Conservation (phyloP, 2,329 filamentous ascomycete species). For the Pseudocercospora fijiensis region DNA sequence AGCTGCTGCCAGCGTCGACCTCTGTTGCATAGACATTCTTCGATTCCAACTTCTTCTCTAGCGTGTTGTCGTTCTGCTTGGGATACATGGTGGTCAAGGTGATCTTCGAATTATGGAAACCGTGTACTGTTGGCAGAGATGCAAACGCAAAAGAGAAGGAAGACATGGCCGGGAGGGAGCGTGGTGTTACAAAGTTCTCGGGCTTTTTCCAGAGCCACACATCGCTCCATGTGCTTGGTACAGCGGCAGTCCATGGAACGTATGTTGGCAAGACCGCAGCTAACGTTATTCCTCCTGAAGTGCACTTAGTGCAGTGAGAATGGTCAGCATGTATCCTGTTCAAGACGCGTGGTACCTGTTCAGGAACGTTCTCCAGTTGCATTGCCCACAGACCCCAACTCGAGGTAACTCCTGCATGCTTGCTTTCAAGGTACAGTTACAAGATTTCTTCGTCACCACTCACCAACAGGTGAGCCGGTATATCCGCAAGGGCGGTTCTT, state of each 20-base stretch:
- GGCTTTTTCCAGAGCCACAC: not conserved
- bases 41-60: not conserved
- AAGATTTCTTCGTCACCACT: not conserved
- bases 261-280: not conserved
- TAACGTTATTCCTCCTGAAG: too few relatives aligned
- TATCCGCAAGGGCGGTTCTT: not conserved
- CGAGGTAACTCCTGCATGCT: not conserved
- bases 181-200: not conserved
- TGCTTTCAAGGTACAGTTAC: not conserved
- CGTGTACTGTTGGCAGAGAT: conserved; percentile 4
- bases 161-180: not conserved
- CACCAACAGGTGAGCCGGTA: not conserved
- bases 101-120: not conserved
- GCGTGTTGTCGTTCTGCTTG: not conserved
- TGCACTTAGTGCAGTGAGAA: not conserved
- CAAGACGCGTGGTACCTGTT: not conserved
- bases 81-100: not conserved
- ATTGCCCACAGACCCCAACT: not conserved
- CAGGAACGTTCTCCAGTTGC: not conserved
- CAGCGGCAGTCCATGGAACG: not conserved
- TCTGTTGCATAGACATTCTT: not conserved
- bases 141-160: conserved; percentile 7
- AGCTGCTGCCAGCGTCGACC: not conserved
- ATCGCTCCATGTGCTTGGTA: not conserved
- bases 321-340: not conserved